A percentile compares a stretch with the other conserved stretches of the same genome.
phyloP scores from a whole-genome alignment of 345 rosid species.

The Acer negundo region DNA sequence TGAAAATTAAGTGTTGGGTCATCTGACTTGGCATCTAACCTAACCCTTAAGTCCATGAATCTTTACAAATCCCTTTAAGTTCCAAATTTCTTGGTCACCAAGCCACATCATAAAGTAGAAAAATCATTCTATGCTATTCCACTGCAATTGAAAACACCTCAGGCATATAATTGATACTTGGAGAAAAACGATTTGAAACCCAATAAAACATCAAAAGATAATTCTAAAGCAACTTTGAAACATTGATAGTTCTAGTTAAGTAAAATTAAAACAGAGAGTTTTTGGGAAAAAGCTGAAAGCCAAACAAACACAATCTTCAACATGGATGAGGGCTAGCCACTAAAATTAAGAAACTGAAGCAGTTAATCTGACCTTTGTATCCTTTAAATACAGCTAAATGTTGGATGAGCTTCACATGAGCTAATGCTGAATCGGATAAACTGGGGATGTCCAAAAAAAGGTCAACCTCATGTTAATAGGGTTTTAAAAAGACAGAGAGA shows the following conservation, averaged over 20 bases:
- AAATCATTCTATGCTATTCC: neutral
- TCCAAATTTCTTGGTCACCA: neutral
- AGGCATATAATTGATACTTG: neutral
- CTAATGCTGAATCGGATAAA: slow-evolving; percentile 85
- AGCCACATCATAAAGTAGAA: neutral
- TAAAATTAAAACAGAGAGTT: neutral
- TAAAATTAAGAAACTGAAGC: slow-evolving; percentile 10
- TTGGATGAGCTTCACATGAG: slow-evolving; percentile 86
- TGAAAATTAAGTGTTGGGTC: too few relatives aligned
- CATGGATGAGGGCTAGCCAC: neutral
- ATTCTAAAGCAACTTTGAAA: neutral
- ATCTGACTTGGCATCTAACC: neutral
- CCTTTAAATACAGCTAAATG: slow-evolving; percentile 86
- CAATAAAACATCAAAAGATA: neutral
- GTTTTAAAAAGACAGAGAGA: neutral
- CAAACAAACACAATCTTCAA: neutral
- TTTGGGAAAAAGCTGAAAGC: neutral
- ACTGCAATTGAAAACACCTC: neutral
- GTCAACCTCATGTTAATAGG: slow-evolving; percentile 17
- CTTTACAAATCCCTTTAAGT: neutral
- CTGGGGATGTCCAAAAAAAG: slow-evolving; percentile 39
- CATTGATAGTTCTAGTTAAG: neutral
- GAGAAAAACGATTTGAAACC: neutral
- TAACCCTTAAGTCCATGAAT: neutral
- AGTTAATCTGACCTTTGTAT: slow-evolving; percentile 69